Evolutionary conservation across 352 stramenopile species (phyloP), one percentile per base, ranked within the genome.

Genomic region (Phytophthora crassamura): DNA sequence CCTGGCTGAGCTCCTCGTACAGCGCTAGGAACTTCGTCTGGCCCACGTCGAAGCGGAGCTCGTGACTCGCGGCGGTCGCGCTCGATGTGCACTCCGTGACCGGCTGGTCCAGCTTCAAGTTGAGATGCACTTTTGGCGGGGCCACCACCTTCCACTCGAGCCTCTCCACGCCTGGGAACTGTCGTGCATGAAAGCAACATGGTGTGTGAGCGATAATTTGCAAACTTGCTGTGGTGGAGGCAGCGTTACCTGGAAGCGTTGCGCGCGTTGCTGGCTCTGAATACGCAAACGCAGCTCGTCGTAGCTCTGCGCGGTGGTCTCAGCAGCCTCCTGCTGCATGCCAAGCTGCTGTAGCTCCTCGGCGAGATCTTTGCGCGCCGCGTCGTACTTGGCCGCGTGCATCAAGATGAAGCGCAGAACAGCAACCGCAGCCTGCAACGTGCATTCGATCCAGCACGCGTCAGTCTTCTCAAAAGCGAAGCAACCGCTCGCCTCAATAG

Each of bases 311-410:
- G 67, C 72, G 32, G 86, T 68, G 18, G 20, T 55, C 11, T 65
- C 52, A 6, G 64, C 68, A 10, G 41, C 42, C 5, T 20, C 16
- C 15, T 65, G 45, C 7, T 69, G 50, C 64, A 78, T 53, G 18
- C 80, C 80, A 7, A 89, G 33, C 57, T 89, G 80, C 16, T 80
- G 68, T 39, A 89, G 62, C 57, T 89, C 80, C 16, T 78, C 42
- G 4, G 62, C 45, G 9, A 89, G 62, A 18, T 89, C 80, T 18
- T 25, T 33, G 22, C 62, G 42, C 1, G 65, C 56, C 2, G 65
- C 32, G 32, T 88, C 68, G 53, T 84, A 85, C 43, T 85, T 89
- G 43, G 76, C 73, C 16, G 74, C 61, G 18, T 87, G 75, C 20
- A 45, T 74, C 30, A 88, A 54, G 32, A 88, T 66, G 55, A 89